Base-by-base conservation (phyloP, 306 rosid species). In the Lathyrus tuberosus region DNA sequence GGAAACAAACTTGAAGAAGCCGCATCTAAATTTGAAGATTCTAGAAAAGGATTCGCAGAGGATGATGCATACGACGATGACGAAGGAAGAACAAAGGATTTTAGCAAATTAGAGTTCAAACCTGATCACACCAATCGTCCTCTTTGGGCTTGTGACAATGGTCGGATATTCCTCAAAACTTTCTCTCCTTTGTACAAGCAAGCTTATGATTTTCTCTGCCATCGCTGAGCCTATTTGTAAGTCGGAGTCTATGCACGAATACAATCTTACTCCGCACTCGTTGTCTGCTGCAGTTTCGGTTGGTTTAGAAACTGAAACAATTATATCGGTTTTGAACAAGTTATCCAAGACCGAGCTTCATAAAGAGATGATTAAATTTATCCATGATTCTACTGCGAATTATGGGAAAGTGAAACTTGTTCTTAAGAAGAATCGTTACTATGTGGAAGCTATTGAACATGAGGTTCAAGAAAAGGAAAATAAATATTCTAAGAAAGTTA, bases 341-440 rank as follows among this genome's bases (percentile, higher is more conserved):
- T 78, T 94, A 64, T 94, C 96, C 11, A 94, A 94, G 83, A 89
- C 91, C 48, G 90, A 88, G 87, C 97, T 94, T n/a, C 98, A 97
- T 3, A 85, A 90, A 66, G 97, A 94, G 71, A 94, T 94, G 98
- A 81, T 90, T 62, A 87, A 81, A 51, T 94, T 94, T 63, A 88
- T 94, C 41, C 84, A 94, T 16, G 94, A 81, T 72, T 88, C 97
- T 22, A 93, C 98, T 37, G 84, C 97, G 22, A 93, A 93, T 79
- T 93, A 93, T 54, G 98, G 98, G 56, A 93, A 93, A 83, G 98
- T 93, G 81, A 93, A 93, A 81, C 97, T 93, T 0, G 96, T 90
- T 58, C 98, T 93, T 61, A 93, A 93, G 84, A 93, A 93, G 87
- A 93, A 93, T 53, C 79, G 90, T 22, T 93, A 93, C 83, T 86